Evolutionary conservation across 306 rosid species (phyloP).

Genomic region (Potentilla sterilis): DNA sequence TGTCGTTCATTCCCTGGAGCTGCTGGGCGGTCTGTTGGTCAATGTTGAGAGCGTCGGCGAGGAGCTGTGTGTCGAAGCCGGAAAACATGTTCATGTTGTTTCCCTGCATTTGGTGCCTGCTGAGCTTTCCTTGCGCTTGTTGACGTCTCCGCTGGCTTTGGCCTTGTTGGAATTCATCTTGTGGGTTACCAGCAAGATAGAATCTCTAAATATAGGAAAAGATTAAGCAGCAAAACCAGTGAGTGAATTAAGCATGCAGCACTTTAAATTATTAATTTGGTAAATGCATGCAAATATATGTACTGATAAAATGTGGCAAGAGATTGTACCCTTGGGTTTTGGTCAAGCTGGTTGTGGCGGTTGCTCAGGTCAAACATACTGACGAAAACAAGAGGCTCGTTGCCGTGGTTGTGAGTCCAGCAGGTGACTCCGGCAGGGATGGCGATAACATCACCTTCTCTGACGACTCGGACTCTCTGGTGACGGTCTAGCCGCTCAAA

Average conservation of each 20-base stretch:
- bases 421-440: conserved; percentile 38
- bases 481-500: conserved; percentile 26
- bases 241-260: background rate
- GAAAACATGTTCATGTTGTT: conserved; percentile 32
- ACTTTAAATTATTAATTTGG: background rate
- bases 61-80: conserved; percentile 34
- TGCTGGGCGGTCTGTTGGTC: conserved; percentile 27
- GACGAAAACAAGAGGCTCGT: conserved; percentile 30
- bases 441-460: conserved; percentile 40
- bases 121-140: background rate
- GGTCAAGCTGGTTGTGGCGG: conserved; percentile 53
- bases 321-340: conserved; percentile 43
- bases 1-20: conserved; percentile 31
- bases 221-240: background rate
- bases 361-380: conserved; percentile 44
- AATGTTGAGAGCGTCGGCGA: conserved; percentile 40
- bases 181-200: conserved; percentile 62
- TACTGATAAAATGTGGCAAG: background rate
- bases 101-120: background rate
- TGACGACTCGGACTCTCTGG: conserved; percentile 32
- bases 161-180: conserved; percentile 34
- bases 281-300: background rate
- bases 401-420: conserved; percentile 40
- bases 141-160: background rate
- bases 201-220: conserved; percentile 34